Conservation (phyloP, 1,284 basidiomycete genomes). For the Marasmius oreades region DNA sequence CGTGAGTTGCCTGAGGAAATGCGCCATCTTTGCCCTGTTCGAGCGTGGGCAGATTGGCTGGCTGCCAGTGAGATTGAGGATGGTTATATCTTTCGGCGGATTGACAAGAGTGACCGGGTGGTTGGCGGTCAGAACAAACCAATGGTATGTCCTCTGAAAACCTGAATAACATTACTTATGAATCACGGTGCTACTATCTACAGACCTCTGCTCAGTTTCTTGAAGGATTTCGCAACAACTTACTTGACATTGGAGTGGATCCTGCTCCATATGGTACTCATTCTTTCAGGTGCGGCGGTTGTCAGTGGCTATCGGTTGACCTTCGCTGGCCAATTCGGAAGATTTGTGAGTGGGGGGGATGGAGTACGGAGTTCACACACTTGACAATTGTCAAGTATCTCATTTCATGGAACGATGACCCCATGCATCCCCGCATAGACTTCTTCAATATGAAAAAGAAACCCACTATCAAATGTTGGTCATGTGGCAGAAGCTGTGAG, state of each 20-base stretch:
- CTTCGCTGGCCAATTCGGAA: slow-evolving; percentile 20
- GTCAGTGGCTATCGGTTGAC: slow-evolving; percentile 25
- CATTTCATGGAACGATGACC: slow-evolving; percentile 32
- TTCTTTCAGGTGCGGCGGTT: slow-evolving; percentile 27
- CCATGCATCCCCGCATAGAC: slow-evolving; percentile 23
- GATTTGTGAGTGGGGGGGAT: slow-evolving; percentile 36
- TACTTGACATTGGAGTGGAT: slow-evolving; percentile 29
- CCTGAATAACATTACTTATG: not conserved
- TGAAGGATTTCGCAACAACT: slow-evolving; percentile 29
- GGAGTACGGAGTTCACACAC: slow-evolving; percentile 29
- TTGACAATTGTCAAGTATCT: slow-evolving; percentile 34
- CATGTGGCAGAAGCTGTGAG: slow-evolving; percentile 28
- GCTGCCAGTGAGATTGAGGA: slow-evolving; percentile 2
- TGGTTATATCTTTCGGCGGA: slow-evolving; percentile 22
- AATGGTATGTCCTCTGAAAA: slow-evolving; percentile 18
- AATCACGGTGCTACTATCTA: not conserved
- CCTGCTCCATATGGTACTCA: slow-evolving; percentile 29
- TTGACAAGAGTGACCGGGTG: slow-evolving; percentile 18
- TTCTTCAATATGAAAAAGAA: slow-evolving; percentile 27
- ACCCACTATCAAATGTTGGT: slow-evolving; percentile 21
- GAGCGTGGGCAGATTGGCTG: slow-evolving; percentile 20
- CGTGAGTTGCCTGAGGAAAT: slow-evolving; percentile 12
- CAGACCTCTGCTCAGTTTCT: slow-evolving; percentile 27
- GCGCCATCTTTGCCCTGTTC: slow-evolving; percentile 21
- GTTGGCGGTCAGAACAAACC: slow-evolving; percentile 11